A percentile compares a stretch with the other conserved stretches of the same genome.
Conservation (phyloP, 306 rosid species). For the Pyrus bretschneideri region DNA sequence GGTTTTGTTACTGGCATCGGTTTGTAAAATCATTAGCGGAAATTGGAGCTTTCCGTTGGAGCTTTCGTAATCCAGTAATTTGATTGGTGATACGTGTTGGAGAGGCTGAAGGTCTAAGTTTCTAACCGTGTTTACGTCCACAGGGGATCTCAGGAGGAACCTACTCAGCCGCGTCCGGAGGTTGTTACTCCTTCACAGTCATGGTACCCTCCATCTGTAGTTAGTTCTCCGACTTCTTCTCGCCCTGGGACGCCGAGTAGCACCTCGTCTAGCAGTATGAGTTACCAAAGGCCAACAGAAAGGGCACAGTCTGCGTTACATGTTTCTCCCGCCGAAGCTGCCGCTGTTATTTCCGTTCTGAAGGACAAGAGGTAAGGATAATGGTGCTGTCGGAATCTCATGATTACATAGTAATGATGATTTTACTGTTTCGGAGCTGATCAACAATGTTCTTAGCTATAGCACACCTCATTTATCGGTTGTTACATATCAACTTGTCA, state of each 20-base stretch:
- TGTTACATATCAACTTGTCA: not conserved
- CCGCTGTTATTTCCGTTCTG: conserved; percentile 55
- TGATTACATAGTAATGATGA: not conserved
- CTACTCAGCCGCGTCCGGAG: conserved; percentile 47
- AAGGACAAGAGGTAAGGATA: conserved; percentile 60
- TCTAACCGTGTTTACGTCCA: not conserved
- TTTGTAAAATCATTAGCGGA: not conserved
- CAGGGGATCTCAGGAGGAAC: conserved; percentile 91
- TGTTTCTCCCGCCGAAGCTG: conserved; percentile 82
- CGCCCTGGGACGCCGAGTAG: conserved; percentile 62
- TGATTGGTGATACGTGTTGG: not conserved
- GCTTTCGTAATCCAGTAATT: not conserved
- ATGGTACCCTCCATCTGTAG: conserved; percentile 75
- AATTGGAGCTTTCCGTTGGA: not conserved
- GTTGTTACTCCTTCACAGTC: conserved; percentile 53
- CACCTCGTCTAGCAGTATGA: conserved; percentile 37
- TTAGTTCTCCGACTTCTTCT: conserved; percentile 49
- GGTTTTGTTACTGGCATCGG: not conserved
- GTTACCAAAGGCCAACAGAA: conserved; percentile 38
- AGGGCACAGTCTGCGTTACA: conserved; percentile 43
- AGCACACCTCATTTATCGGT: not conserved
- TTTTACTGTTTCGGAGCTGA: not conserved
- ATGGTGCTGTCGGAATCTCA: not conserved
- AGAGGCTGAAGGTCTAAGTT: not conserved
- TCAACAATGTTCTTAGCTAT: not conserved